These are phyloP conservation scores for Chrysoporthe cubensis DNA, from an alignment of 2,329 filamentous ascomycete genomes.

Conservation along the genomic window DNA sequence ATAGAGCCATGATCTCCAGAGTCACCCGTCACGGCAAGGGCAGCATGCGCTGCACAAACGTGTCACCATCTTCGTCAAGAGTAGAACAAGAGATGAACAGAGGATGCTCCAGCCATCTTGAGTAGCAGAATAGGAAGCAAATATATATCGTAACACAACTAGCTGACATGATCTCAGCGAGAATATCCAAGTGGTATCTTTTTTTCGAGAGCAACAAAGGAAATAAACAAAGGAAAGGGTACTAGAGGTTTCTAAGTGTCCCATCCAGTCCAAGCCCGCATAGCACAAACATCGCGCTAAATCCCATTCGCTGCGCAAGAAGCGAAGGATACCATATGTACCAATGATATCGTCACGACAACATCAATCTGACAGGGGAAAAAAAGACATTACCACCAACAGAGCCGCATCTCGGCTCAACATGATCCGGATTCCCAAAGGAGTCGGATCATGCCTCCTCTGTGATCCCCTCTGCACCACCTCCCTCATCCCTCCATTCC, in stretches of 20 bases:
- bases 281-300: neutral
- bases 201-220: slow-evolving; percentile 21
- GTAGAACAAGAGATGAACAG: neutral
- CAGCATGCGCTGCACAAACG: too few relatives aligned
- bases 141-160: slow-evolving; percentile 15
- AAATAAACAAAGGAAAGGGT: neutral
- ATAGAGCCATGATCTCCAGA: neutral
- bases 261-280: neutral
- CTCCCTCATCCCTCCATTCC: slow-evolving; percentile 88
- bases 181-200: slow-evolving; percentile 26
- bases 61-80: slow-evolving; percentile 1
- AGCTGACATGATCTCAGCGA: slow-evolving; percentile 9
- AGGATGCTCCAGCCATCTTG: neutral
- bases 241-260: neutral
- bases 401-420: neutral
- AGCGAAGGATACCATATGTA: slow-evolving; percentile 1
- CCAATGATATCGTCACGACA: neutral
- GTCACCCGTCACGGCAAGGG: neutral
- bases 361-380: slow-evolving; percentile 6
- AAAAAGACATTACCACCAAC: slow-evolving; percentile 4
- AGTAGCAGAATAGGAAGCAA: neutral
- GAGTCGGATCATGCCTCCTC: slow-evolving; percentile 56
- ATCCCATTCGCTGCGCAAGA: neutral
- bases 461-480: slow-evolving; percentile 69
- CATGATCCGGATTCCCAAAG: neutral